phyloP scores from a whole-genome alignment of 2,329 filamentous ascomycete genomes.

The Aspergillus hiratsukae region DNA sequence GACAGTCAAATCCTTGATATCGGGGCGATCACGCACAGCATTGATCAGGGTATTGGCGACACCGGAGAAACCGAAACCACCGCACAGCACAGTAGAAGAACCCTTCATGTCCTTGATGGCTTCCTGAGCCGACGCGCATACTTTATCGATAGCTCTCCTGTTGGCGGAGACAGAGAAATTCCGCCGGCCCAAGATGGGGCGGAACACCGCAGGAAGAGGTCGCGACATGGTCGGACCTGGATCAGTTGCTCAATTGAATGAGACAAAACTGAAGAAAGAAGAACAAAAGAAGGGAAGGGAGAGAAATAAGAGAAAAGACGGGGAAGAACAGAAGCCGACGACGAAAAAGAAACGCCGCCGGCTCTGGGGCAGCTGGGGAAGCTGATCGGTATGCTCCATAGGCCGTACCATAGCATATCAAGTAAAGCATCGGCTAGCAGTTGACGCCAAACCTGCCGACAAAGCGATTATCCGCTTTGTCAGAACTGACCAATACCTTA shows the following conservation, averaged over 20 bases:
- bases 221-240: constrained; percentile 24
- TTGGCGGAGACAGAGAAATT: constrained; percentile 63
- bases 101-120: constrained; percentile 70
- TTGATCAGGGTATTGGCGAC: constrained; percentile 48
- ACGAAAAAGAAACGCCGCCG: constrained; percentile 12
- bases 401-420: not conserved
- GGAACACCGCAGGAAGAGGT: constrained; percentile 27
- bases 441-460: constrained; percentile 17
- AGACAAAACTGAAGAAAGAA: not conserved
- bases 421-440: constrained; percentile 17
- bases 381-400: not conserved
- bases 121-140: constrained; percentile 63
- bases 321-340: constrained; percentile 4
- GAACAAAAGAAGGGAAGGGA: constrained; percentile 3
- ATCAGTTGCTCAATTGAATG: constrained; percentile 2
- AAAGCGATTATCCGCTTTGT: constrained; percentile 24
- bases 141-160: constrained; percentile 67
- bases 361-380: constrained; percentile 4
- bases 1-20: constrained; percentile 60
- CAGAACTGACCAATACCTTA: not conserved
- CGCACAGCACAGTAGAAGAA: constrained; percentile 66
- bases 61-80: constrained; percentile 75
- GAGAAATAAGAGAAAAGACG: constrained; percentile 2
- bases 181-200: constrained; percentile 39
- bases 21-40: constrained; percentile 59